Conservation (phyloP, 352 stramenopile genomes). For the Pythium chondricola region DNA sequence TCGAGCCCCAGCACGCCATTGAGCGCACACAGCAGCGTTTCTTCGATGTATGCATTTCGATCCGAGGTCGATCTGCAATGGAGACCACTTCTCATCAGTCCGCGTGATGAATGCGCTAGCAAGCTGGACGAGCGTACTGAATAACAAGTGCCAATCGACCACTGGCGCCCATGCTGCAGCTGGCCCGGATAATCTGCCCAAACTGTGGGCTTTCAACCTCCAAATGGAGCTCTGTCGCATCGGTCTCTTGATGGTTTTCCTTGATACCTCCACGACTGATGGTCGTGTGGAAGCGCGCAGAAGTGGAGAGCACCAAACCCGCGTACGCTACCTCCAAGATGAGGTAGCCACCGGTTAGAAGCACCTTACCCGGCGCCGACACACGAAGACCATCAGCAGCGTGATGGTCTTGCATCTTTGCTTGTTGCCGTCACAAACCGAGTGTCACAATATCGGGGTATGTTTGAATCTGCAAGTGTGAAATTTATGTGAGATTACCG, state of each 20-base stretch:
- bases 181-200: slow-evolving; percentile 38
- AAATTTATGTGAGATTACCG: too few relatives aligned
- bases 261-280: slow-evolving; percentile 18
- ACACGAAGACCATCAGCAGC: slow-evolving; percentile 36
- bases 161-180: slow-evolving; percentile 13
- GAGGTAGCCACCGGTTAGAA: slow-evolving; percentile 95
- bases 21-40: slow-evolving; percentile 72
- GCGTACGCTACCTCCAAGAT: slow-evolving; percentile 90
- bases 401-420: not conserved
- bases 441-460: too few relatives aligned
- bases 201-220: slow-evolving; percentile 91
- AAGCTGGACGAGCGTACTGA: not conserved
- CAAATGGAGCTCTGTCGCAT: slow-evolving; percentile 22
- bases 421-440: too few relatives aligned
- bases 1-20: slow-evolving; percentile 53
- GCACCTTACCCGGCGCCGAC: slow-evolving; percentile 95
- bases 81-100: not conserved
- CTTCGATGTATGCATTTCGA: slow-evolving; percentile 89
- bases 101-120: too few relatives aligned
- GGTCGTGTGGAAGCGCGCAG: slow-evolving; percentile 91
- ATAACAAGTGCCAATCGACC: slow-evolving; percentile 1
- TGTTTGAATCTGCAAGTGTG: too few relatives aligned
- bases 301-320: slow-evolving; percentile 89
- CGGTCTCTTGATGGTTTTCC: not conserved
- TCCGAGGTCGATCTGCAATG: slow-evolving; percentile 28